Evolutionary conservation across 495 filamentous ascomycete species (phyloP).

Genomic region (Hypoxylon intermedium): DNA sequence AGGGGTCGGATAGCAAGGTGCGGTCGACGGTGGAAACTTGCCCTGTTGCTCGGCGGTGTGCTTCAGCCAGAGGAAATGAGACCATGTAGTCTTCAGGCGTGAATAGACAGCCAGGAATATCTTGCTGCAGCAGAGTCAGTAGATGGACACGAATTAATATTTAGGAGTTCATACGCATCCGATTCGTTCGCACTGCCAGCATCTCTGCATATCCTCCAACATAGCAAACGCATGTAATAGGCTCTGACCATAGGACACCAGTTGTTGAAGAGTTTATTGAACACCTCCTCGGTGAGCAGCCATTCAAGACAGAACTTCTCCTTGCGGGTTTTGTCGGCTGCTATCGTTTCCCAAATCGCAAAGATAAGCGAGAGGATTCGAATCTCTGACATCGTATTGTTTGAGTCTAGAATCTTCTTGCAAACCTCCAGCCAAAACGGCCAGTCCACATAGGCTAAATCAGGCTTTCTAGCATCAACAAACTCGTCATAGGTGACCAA

Average conservation of each 20-base stretch:
- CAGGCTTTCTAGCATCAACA: constrained; percentile 47
- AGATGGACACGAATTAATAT: constrained; percentile 4
- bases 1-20: constrained; percentile 87
- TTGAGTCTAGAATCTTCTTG: constrained; percentile 81
- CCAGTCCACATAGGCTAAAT: constrained; percentile 68
- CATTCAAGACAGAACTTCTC: constrained; percentile 76
- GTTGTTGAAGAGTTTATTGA: constrained; percentile 88
- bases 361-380: constrained; percentile 87
- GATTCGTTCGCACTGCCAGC: constrained; percentile 69
- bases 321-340: constrained; percentile 71
- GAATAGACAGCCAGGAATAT: constrained; percentile 75
- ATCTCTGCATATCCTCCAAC: constrained; percentile 88
- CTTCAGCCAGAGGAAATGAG: constrained; percentile 77
- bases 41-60: constrained; percentile 65
- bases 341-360: constrained; percentile 78
- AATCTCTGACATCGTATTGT: constrained; percentile 94
- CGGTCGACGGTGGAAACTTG: constrained; percentile 71
- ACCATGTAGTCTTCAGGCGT: constrained; percentile 76
- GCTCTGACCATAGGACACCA: constrained; percentile 99
- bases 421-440: constrained; percentile 88
- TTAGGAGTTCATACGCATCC: constrained; percentile 66
- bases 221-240: constrained; percentile 92
- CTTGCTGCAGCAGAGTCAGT: constrained; percentile 48
- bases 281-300: constrained; percentile 77
- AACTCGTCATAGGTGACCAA: constrained; percentile 50